A percentile compares a stretch with the other conserved stretches of the same genome.
Conservation (phyloP, 305 asterid genomes). For the Solanum chacoense region DNA sequence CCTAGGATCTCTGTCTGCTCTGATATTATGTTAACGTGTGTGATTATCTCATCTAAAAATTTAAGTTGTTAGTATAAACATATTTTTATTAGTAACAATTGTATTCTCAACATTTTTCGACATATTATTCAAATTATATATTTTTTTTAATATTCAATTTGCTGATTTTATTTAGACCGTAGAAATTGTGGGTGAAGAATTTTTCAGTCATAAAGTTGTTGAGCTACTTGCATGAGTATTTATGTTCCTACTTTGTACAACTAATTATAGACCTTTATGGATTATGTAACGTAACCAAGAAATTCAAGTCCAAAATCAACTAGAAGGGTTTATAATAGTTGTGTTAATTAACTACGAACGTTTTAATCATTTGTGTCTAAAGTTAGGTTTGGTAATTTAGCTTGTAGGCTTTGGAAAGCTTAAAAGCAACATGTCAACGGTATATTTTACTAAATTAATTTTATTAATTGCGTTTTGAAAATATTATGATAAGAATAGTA, state of each 20-base stretch:
- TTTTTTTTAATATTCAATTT: neutral
- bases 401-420: neutral
- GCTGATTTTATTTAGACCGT: neutral
- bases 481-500: neutral
- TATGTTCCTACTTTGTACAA: neutral
- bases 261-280: neutral
- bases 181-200: neutral
- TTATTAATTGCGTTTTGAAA: neutral
- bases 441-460: neutral
- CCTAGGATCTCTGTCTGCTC: no score
- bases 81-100: no score
- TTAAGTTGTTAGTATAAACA: rapidly evolving
- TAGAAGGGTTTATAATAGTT: neutral
- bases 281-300: neutral
- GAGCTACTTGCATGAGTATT: neutral
- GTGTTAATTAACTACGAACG: neutral
- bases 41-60: no score
- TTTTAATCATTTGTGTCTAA: neutral
- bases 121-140: neutral
- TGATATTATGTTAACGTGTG: neutral
- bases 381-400: neutral
- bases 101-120: neutral
- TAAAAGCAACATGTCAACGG: neutral
- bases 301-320: neutral
- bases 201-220: neutral